These are phyloP conservation scores for Termitomyces sp. DNA, from an alignment of 768 basidiomycete genomes.

Conservation along the genomic window DNA sequence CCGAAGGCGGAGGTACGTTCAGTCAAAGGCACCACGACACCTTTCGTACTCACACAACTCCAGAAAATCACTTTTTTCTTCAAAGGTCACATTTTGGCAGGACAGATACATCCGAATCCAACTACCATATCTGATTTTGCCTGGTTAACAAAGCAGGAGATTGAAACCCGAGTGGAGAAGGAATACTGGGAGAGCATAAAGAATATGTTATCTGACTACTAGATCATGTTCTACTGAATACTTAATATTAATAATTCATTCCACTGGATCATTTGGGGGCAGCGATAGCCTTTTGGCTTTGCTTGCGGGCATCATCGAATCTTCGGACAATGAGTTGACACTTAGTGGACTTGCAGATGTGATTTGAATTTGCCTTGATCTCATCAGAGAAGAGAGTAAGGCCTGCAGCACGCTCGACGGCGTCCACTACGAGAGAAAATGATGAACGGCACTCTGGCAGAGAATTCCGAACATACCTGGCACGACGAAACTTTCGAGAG, in stretches of 20 bases:
- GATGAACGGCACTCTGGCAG: background rate
- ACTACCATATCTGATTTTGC: constrained; percentile 68
- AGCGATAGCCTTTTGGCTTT: constrained; percentile 47
- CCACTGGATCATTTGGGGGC: constrained; percentile 33
- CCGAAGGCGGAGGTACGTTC: constrained; percentile 32
- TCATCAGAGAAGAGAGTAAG: constrained; percentile 81
- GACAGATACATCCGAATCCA: constrained; percentile 64
- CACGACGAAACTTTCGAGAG: constrained; percentile 74
- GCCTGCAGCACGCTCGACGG: constrained; percentile 87
- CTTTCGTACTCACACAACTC: background rate
- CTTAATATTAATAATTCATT: constrained; percentile 3
- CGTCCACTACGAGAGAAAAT: constrained; percentile 56
- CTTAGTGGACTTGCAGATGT: constrained; percentile 84
- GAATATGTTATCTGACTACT: constrained; percentile 74
- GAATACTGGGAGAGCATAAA: constrained; percentile 75
- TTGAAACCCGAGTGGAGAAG: constrained; percentile 58
- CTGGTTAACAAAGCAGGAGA: constrained; percentile 93
- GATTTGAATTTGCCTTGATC: constrained; percentile 68
- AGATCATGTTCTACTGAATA: constrained; percentile 16
- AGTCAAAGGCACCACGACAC: background rate
- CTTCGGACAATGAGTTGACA: constrained; percentile 84
- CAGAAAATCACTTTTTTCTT: constrained; percentile 84
- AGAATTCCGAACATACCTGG: constrained; percentile 49
- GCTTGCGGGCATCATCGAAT: constrained; percentile 89
- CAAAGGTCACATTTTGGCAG: constrained; percentile 90